A percentile compares a stretch with the other conserved stretches of the same genome.
Conservation (phyloP, 805 yeast genomes). For the Starmerella apis region DNA sequence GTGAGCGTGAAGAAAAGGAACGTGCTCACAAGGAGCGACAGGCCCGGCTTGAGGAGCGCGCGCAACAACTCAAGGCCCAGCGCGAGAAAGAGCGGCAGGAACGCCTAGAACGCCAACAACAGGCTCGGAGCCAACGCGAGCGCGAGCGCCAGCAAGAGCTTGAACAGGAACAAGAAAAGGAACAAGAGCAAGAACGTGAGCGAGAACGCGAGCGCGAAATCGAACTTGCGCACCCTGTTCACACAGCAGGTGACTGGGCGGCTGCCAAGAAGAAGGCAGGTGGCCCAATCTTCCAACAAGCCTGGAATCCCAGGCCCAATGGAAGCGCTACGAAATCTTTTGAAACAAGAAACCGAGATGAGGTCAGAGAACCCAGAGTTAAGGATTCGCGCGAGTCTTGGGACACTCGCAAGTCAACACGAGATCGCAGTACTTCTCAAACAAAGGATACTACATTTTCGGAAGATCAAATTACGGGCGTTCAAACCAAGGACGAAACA, state of each 20-base stretch:
- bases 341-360: not conserved
- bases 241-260: slow-evolving; percentile 3
- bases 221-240: not conserved
- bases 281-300: slow-evolving; percentile 3
- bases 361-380: not conserved
- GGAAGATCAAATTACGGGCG: too few relatives aligned
- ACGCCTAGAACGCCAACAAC: slow-evolving; percentile 5
- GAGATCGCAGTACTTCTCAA: too few relatives aligned
- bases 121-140: slow-evolving; percentile 2
- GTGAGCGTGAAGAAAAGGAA: slow-evolving; percentile 3
- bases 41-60: slow-evolving; percentile 5
- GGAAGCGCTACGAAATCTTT: not conserved
- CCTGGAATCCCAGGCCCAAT: not conserved
- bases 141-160: not conserved
- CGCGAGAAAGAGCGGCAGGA: slow-evolving; percentile 7
- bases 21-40: slow-evolving; percentile 10
- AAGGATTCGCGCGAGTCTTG: not conserved
- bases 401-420: not conserved
- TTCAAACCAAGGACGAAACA: too few relatives aligned
- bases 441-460: too few relatives aligned
- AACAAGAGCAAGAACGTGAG: not conserved
- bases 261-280: slow-evolving; percentile 8
- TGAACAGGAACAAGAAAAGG: slow-evolving; percentile 3
- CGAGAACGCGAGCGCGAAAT: not conserved
- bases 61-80: too few relatives aligned